A percentile compares a stretch with the other conserved stretches of the same genome.
phyloP scores from a whole-genome alignment of 73 alveolate species.

The Paramecium sexaurelia region DNA sequence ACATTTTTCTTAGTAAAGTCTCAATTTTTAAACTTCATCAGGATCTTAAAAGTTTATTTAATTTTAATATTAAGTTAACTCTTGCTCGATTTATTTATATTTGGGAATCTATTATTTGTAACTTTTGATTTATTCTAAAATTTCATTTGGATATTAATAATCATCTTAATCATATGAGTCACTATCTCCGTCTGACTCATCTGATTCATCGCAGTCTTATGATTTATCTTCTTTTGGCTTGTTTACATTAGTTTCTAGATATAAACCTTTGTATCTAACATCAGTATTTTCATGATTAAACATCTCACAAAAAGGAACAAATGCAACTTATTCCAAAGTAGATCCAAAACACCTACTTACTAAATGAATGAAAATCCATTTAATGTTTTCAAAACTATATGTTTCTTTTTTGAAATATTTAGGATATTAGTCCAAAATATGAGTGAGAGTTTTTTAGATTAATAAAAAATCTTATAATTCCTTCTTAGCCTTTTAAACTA shows the following conservation, averaged over 20 bases:
- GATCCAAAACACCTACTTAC: conserved; percentile 67
- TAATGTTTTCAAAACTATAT: conserved; percentile 49
- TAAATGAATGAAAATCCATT: conserved; percentile 67
- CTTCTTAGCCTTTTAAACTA: not conserved
- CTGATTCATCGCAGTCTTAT: not conserved
- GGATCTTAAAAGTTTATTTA: not conserved
- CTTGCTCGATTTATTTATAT: conserved; percentile 8
- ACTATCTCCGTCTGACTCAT: conserved; percentile 43
- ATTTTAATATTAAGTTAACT: not conserved
- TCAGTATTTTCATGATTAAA: conserved; percentile 68
- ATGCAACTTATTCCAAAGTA: conserved; percentile 50
- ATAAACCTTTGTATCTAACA: conserved; percentile 26
- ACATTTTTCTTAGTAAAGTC: not conserved
- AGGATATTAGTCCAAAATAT: conserved; percentile 48
- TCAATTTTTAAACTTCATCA: not conserved
- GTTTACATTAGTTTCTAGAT: not conserved
- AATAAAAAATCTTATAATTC: not conserved
- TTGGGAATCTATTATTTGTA: not conserved
- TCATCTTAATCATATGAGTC: not conserved
- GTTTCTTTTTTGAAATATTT: conserved; percentile 48
- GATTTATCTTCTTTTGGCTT: not conserved
- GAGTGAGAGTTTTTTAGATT: not conserved
- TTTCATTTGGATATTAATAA: not conserved
- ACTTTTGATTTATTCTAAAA: not conserved
- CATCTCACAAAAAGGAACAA: conserved; percentile 66